These are phyloP conservation scores for Hortaea sp. DNA, from an alignment of 2,329 filamentous ascomycete genomes.

Conservation along the genomic window DNA sequence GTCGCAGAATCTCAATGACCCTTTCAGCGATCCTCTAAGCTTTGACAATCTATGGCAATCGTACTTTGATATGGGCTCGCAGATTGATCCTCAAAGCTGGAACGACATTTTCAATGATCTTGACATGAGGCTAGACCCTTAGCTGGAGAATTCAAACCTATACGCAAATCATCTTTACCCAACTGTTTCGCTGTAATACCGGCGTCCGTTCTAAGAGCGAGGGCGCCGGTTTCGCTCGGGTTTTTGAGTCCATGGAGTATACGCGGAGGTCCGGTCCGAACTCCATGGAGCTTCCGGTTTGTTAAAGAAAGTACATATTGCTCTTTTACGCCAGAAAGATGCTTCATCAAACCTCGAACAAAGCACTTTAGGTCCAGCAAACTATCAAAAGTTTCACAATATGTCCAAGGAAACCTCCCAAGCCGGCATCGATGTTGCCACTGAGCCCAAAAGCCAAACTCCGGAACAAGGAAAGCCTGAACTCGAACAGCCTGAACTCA, in stretches of 20 bases:
- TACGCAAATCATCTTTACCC: not conserved
- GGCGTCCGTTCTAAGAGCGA: too few relatives aligned
- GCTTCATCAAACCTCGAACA: too few relatives aligned
- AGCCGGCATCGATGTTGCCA: not conserved
- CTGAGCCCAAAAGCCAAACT: not conserved
- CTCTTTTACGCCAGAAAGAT: too few relatives aligned
- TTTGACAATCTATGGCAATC: slow-evolving; percentile 18
- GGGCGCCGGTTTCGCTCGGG: too few relatives aligned
- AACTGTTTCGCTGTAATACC: too few relatives aligned
- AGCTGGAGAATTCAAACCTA: not conserved
- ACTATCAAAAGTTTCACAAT: not conserved
- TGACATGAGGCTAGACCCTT: slow-evolving; percentile 6
- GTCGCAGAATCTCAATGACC: not conserved
- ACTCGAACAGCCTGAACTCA: not conserved
- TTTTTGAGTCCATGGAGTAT: not conserved
- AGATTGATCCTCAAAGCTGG: slow-evolving; percentile 9
- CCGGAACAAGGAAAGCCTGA: not conserved
- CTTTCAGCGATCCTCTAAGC: slow-evolving; percentile 2
- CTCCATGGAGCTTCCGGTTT: not conserved
- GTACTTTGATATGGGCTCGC: slow-evolving; percentile 12
- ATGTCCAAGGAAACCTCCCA: not conserved
- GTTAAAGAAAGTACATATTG: not conserved
- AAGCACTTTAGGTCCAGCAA: too few relatives aligned
- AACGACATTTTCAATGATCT: slow-evolving; percentile 14
- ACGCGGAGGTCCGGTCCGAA: not conserved